phyloP scores from a whole-genome alignment of 495 filamentous ascomycete species.

The Clohesyomyces aquaticus region DNA sequence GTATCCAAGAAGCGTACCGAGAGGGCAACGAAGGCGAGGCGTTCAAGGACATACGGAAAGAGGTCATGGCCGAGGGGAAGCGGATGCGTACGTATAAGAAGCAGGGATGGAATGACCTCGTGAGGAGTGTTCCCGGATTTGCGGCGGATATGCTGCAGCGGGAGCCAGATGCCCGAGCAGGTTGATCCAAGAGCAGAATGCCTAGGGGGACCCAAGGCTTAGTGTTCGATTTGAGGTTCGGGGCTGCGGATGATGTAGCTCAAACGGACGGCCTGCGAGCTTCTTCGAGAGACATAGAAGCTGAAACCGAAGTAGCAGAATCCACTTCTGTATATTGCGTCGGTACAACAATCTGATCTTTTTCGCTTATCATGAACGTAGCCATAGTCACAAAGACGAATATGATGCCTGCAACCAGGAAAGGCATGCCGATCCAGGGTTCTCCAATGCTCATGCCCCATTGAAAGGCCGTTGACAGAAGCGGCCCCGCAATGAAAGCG shows the following conservation, averaged over 20 bases:
- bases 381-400: conserved; percentile 16
- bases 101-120: conserved; percentile 27
- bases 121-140: conserved; percentile 27
- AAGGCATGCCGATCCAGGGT: conserved; percentile 33
- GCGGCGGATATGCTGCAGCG: conserved; percentile 25
- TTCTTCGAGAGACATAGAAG: not conserved
- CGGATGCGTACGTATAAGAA: too few species aligned
- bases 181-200: not conserved
- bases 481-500: conserved; percentile 45
- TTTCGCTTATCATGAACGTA: conserved; percentile 23
- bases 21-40: conserved; percentile 6
- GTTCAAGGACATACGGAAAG: conserved; percentile 10
- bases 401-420: conserved; percentile 14
- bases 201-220: not conserved
- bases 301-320: not conserved
- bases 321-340: conserved; percentile 8
- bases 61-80: conserved; percentile 16
- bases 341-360: conserved; percentile 11
- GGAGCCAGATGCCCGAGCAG: not conserved
- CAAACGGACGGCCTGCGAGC: not conserved
- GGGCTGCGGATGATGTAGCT: too few species aligned
- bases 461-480: conserved; percentile 48
- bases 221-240: too few species aligned
- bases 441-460: conserved; percentile 49
- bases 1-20: conserved; percentile 27